Percentiles rank a stretch among this genome's conserved stretches.
These are phyloP conservation scores for Exophiala sp. DNA, from an alignment of 2,329 filamentous ascomycete species.

Conservation along the genomic window DNA sequence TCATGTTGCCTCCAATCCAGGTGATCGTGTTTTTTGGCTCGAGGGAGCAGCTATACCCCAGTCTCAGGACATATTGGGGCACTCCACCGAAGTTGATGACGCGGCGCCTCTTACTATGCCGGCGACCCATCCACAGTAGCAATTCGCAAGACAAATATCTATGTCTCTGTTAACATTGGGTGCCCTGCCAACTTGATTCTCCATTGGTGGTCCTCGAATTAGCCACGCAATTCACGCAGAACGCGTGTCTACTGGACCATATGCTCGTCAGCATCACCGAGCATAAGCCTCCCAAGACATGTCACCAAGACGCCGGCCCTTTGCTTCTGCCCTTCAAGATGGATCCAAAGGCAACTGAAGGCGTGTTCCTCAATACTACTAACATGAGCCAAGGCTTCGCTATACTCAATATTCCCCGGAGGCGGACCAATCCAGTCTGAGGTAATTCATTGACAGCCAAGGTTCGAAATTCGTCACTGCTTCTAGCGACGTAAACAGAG, in stretches of 20 bases:
- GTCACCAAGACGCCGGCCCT: neutral
- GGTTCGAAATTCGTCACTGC: no score
- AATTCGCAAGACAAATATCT: neutral
- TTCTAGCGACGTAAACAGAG: no score
- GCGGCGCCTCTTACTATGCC: neutral
- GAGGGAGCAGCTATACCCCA: no score
- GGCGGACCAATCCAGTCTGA: no score
- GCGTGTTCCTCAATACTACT: no score
- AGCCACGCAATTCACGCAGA: neutral
- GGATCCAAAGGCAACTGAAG: neutral
- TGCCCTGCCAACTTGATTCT: neutral
- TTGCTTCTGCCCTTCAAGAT: neutral
- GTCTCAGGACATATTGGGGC: no score
- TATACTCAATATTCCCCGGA: no score
- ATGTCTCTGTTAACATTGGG: neutral
- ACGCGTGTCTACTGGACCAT: neutral
- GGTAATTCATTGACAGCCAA: no score
- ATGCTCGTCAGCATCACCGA: neutral
- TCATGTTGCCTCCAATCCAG: no score
- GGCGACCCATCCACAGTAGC: neutral
- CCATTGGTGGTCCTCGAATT: neutral
- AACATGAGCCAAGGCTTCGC: no score
- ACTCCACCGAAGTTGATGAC: neutral
- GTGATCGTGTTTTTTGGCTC: no score
- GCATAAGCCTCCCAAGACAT: neutral